Base-by-base conservation (phyloP, 2,329 filamentous ascomycete genomes). In the Alternaria tenuissima region DNA sequence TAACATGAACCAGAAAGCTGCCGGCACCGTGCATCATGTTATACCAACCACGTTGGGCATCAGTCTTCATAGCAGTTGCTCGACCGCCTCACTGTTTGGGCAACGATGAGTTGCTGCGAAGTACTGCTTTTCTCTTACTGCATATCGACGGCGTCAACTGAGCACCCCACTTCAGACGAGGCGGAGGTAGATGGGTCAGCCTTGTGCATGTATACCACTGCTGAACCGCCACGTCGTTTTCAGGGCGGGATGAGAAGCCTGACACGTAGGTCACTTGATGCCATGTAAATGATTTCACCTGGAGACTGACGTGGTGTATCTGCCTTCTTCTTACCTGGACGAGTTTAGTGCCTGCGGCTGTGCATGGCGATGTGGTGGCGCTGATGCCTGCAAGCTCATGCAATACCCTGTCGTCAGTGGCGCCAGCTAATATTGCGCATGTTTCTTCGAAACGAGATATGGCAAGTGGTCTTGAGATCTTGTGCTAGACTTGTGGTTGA, bases 311-410 rank as follows among this genome's bases (percentile, higher is more conserved):
- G 46, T 38, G 30, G 46, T 49, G 3, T 14, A n/a, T 26, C 16
- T 36, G 30, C 46, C 46, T 49, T 16, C 30, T 38, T 49, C 20
- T 18, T 34, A 24, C 46, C 20, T 26, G 30, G 22, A 30, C 18
- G 30, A 38, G 12, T 22, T 16, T 26, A 20, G 46, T 49, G 46
- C 9, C n/a, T 49, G 46, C 20, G 46, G 46, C 46, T 49, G 46
- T 49, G 32, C 32, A 36, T 48, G 14, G 46, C 22, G 46, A 24
- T 38, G 46, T 48, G 18, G 46, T 38, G 46, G 46, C 46, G 46
- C 46, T 49, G 32, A 49, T 49, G 46, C 46, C 46, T 49, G 32
- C 39, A 42, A 16, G 20, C 20, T 26, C 30, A 18, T 12, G 14
- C 20, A 34, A 5, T 22, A 22, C 30, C 30, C 20, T 49, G 20